Base-by-base conservation (phyloP, 2,329 filamentous ascomycete species). In the Fusarium haematococcum region DNA sequence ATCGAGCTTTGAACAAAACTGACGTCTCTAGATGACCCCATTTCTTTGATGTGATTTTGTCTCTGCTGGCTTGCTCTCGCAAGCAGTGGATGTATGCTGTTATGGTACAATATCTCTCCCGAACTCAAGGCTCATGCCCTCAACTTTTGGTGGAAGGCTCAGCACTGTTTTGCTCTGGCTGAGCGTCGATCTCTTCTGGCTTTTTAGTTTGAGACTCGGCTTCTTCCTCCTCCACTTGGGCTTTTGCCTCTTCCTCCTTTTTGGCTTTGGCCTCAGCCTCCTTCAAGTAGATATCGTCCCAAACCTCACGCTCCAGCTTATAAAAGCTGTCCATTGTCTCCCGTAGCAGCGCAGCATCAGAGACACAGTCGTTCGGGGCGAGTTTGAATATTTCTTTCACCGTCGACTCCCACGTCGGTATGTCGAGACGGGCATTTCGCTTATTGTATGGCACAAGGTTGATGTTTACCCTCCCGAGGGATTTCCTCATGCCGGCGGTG, bases 271-370 rank as follows among this genome's bases (percentile, higher is more conserved):
- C 30, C 30, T 57, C 32, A 10, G 27, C 48, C 27, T 32, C 6
- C 43, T 48, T 25, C 43, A 9, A 9, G 23, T 27, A 48, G 25
- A 52, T 27, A 11, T 23, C 27, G 11, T 16, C 14, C 32, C 95
- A 97, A 35, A 92, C 95, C 67, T 87, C 86, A 77, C 86, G 86
- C 85, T 98, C 95, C 54, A 98, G 82, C 41, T 75, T 75, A 77
- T 88, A 69, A 18, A 76, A 2, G n/a, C 32, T 63, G 2, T 6
- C 16, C 33, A 20, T 68, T 6, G 23, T 35, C 13, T 6, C 14
- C 8, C 25, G 25, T 11, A 52, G 27, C n/a, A 52, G 48, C 18
- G 6, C 10, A 52, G 32, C 5, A 32, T 52, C 18, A 6, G 48
- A 18, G 27, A 3, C 6, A 30, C 32, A 4, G 10, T 32, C 27